Percentiles rank a stretch among this genome's conserved stretches.
These are phyloP conservation scores for Madurella mycetomatis DNA, from an alignment of 2,329 filamentous ascomycete species.

Conservation along the genomic window DNA sequence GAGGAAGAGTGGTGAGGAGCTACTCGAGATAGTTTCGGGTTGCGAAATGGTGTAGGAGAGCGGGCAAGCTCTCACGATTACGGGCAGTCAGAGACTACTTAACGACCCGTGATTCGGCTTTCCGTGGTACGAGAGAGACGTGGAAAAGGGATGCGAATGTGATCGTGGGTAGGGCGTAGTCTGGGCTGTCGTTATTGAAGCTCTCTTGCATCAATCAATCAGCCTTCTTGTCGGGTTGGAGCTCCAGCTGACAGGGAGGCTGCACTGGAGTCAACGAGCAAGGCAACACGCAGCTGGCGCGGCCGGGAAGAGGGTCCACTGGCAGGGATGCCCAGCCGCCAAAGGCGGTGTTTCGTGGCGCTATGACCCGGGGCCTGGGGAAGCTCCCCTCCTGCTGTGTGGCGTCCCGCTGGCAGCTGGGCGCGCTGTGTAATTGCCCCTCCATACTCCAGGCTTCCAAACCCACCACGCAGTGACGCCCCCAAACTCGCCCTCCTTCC, in stretches of 20 bases:
- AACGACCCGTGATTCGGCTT: not conserved
- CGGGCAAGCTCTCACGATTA: not conserved
- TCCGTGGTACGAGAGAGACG: not conserved
- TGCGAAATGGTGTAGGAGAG: not conserved
- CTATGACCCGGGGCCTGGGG: slow-evolving; percentile 9
- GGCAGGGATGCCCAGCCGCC: slow-evolving; percentile 14
- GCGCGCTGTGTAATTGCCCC: slow-evolving; percentile 16
- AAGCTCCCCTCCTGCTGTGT: slow-evolving; percentile 6
- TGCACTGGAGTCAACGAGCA: slow-evolving; percentile 19
- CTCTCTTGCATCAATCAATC: slow-evolving; percentile 11
- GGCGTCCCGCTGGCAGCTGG: not conserved
- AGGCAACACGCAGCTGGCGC: slow-evolving; percentile 35
- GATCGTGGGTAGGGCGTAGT: slow-evolving; percentile 4
- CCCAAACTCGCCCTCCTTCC: slow-evolving; percentile 3
- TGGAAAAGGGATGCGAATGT: not conserved
- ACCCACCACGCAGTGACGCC: not conserved
- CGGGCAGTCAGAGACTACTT: not conserved
- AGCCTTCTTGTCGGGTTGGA: slow-evolving; percentile 19
- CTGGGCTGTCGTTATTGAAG: slow-evolving; percentile 4
- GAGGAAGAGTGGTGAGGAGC: slow-evolving; percentile 5
- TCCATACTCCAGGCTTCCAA: slow-evolving; percentile 15
- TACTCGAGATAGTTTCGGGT: slow-evolving; percentile 3
- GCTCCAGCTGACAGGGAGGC: slow-evolving; percentile 23
- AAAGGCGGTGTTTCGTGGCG: slow-evolving; percentile 23
- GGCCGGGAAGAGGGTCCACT: slow-evolving; percentile 20